phyloP scores from a whole-genome alignment of 306 rosid species.

The Pueraria montana region DNA sequence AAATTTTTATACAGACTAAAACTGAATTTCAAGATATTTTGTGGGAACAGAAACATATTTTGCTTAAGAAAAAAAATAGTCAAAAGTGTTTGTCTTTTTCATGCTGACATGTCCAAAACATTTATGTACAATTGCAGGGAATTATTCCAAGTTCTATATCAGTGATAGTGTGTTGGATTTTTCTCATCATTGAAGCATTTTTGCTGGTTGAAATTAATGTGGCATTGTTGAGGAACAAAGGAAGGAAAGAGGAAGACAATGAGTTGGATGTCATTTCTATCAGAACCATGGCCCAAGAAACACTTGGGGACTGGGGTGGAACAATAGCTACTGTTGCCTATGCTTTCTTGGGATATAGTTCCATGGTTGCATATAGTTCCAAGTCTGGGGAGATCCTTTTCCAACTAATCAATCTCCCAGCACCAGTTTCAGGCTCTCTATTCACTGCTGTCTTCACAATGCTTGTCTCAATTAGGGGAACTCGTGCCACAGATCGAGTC shows the following conservation, averaged over 20 bases:
- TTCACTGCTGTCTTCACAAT: slow-evolving; percentile 69
- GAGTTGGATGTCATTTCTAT: slow-evolving; percentile 72
- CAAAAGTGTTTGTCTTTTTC: neutral
- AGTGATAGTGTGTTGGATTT: slow-evolving; percentile 70
- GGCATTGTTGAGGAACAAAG: slow-evolving; percentile 59
- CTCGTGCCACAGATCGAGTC: slow-evolving; percentile 65
- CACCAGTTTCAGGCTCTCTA: slow-evolving; percentile 64
- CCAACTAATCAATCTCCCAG: slow-evolving; percentile 67
- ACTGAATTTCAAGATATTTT: neutral
- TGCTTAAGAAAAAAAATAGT: neutral
- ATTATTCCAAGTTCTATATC: slow-evolving; percentile 76
- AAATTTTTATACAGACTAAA: neutral
- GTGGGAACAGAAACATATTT: neutral
- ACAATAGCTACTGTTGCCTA: slow-evolving; percentile 62
- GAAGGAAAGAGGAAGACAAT: slow-evolving; percentile 45
- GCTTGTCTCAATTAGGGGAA: slow-evolving; percentile 72
- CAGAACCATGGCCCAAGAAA: slow-evolving; percentile 85
- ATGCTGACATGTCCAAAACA: slow-evolving; percentile 2
- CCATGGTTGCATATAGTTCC: slow-evolving; percentile 73
- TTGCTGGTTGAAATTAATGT: slow-evolving; percentile 77
- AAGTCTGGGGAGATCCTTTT: slow-evolving; percentile 76
- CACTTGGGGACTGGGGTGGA: slow-evolving; percentile 78
- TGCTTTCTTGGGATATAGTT: slow-evolving; percentile 75
- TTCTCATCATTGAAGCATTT: slow-evolving; percentile 74
- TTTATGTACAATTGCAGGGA: slow-evolving; percentile 56